Evolutionary conservation across 2,329 filamentous ascomycete genomes (phyloP), one percentile per base, ranked within the genome.

Genomic region (Diaporthe sp.): DNA sequence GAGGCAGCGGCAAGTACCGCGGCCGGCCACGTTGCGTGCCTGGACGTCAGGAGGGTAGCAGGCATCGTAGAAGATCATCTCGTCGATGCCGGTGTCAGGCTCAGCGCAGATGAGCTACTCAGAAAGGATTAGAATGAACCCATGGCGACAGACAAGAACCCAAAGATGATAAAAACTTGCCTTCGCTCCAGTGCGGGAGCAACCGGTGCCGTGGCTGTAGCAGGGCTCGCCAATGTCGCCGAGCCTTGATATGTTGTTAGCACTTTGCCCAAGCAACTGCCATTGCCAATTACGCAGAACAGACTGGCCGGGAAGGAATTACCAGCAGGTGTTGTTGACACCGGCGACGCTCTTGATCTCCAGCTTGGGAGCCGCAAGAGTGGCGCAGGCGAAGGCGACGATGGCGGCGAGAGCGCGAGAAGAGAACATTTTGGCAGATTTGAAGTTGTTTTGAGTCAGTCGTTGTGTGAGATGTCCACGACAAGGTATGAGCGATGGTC

Each of bases 321-420:
- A 68, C 63, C 69, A 71, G 56, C 69, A 71, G 44, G 69, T 71
- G 13, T 32, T 42, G 44, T 71, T 71, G 44, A 27, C 55, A 27
- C 47, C 47, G n/a, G 25, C 8, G 50, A n/a, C 37, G 10, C 37
- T 37, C 25, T 47, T 32, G 59, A 4, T 7, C 37, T 65, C 59
- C 19, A 65, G 59, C 59, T 47, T 22, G 15, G 59, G 39, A 42
- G 55, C 15, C 17, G 69, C 69, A 25, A 61, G 10, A 10, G 44
- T n/a, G 32, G 35, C 19, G 32, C 44, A 42, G 7, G 44, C 22
- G 5, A 71, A 50, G n/a, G 56, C 44, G 4, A 63, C 8, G 19
- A 61, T 61, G 42, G 56, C 35, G 25, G 30, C 39, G 19, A 63
- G 10, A n/a, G 63, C 37, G 4, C 10, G 69, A 10, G 30, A 25